phyloP scores from a whole-genome alignment of 2,329 filamentous ascomycete genomes.

The Leptographium radiaticola region DNA sequence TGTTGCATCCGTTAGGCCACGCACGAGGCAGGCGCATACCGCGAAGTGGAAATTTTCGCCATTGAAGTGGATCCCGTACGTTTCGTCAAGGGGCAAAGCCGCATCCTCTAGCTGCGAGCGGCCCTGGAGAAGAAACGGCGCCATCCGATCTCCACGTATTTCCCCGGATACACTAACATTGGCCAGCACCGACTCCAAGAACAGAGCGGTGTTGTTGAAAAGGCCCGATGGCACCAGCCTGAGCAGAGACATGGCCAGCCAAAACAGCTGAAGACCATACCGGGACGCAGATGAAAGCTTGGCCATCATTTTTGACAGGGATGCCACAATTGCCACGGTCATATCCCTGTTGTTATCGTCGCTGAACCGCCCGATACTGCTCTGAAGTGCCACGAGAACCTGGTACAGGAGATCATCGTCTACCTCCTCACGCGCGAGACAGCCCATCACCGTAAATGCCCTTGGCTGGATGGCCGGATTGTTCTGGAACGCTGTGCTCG shows the following conservation, averaged over 20 bases:
- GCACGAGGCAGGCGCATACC: constrained; percentile 49
- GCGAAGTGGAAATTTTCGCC: constrained; percentile 54
- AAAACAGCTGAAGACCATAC: constrained; percentile 57
- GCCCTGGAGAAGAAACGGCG: constrained; percentile 46
- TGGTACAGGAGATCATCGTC: constrained; percentile 61
- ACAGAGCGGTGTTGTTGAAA: constrained; percentile 53
- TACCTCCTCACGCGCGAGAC: constrained; percentile 56
- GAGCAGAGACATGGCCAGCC: constrained; percentile 54
- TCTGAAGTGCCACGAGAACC: constrained; percentile 53
- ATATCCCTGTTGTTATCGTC: constrained; percentile 45
- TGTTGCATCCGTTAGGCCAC: constrained; percentile 48
- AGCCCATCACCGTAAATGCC: constrained; percentile 60
- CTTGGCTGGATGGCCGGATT: constrained; percentile 58
- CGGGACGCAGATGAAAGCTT: constrained; percentile 54
- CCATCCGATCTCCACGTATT: constrained; percentile 45
- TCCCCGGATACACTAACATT: constrained; percentile 51
- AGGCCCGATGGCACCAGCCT: constrained; percentile 48
- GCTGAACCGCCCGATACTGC: constrained; percentile 50
- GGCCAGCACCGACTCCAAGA: constrained; percentile 50
- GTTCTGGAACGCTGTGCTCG: constrained; percentile 60
- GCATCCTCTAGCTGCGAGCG: constrained; percentile 48
- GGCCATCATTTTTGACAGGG: constrained; percentile 57
- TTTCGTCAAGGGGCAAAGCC: constrained; percentile 46
- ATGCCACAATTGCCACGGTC: constrained; percentile 54
- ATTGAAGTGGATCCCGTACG: constrained; percentile 53